Evolutionary conservation across 2,329 filamentous ascomycete species (phyloP).

Genomic region (Aphanoascus verrucosus): DNA sequence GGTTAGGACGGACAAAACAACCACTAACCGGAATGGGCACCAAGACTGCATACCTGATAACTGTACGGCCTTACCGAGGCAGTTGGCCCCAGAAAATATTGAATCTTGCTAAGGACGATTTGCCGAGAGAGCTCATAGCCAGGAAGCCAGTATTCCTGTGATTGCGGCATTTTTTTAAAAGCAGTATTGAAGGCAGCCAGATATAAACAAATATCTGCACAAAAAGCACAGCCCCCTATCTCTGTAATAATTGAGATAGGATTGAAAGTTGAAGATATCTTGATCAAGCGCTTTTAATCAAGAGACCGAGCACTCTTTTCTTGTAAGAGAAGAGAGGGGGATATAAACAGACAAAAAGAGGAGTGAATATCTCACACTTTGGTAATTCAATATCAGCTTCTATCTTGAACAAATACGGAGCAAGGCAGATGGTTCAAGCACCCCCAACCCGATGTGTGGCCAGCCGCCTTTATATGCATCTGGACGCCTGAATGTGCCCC

Average conservation of each 20-base stretch:
- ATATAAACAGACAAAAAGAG: not conserved
- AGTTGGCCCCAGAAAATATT: conserved; percentile 40
- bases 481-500: not conserved
- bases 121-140: conserved; percentile 41
- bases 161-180: conserved; percentile 26
- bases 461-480: not conserved
- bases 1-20: conserved; percentile 12
- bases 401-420: no score
- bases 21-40: not conserved
- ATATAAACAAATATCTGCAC: conserved; percentile 9
- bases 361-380: not conserved
- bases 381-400: not conserved
- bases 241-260: conserved; percentile 6
- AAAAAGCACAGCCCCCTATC: conserved; percentile 9
- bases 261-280: conserved; percentile 2
- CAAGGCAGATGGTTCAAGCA: no score
- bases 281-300: conserved; percentile 11
- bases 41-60: conserved; percentile 32
- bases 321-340: not conserved
- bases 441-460: not conserved
- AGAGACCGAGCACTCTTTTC: conserved; percentile 2
- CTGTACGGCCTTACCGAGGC: conserved; percentile 39
- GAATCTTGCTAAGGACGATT: conserved; percentile 40
- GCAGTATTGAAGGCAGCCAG: conserved; percentile 3
- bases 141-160: conserved; percentile 40